These are phyloP conservation scores for Rosellinia necatrix DNA, from an alignment of 2,329 filamentous ascomycete genomes.

Conservation along the genomic window DNA sequence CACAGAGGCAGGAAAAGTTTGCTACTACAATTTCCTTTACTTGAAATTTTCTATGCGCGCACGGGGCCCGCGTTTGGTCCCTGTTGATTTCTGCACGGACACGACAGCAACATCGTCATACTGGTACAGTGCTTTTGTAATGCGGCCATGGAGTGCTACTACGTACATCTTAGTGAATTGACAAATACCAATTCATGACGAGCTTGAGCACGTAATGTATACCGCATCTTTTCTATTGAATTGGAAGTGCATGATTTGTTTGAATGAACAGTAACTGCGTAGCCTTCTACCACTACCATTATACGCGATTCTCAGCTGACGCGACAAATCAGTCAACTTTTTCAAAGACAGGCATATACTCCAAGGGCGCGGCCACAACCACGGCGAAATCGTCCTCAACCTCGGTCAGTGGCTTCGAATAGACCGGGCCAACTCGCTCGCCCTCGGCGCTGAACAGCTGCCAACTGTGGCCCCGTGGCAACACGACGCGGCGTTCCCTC, in stretches of 20 bases:
- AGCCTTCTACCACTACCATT: too few species aligned
- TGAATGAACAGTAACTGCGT: too few species aligned
- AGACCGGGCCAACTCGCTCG: constrained; percentile 14
- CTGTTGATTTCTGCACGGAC: neutral
- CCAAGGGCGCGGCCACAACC: constrained; percentile 19
- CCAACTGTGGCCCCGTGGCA: constrained; percentile 24
- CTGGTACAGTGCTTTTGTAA: neutral
- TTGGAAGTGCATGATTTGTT: too few species aligned
- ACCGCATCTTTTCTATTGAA: too few species aligned
- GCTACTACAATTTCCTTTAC: constrained; percentile 8
- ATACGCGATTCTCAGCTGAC: neutral
- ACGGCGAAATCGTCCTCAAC: constrained; percentile 5
- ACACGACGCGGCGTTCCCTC: constrained; percentile 22
- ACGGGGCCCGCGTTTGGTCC: constrained; percentile 2
- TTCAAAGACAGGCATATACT: constrained; percentile 30
- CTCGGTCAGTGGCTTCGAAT: neutral
- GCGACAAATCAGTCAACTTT: neutral
- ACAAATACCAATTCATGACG: too few species aligned
- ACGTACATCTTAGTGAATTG: constrained; percentile 3
- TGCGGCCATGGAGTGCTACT: neutral
- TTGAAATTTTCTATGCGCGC: too few species aligned
- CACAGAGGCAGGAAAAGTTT: constrained; percentile 10
- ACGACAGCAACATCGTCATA: neutral
- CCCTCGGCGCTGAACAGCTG: constrained; percentile 20
- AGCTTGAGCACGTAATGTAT: too few species aligned